Base-by-base conservation (phyloP, 2,329 filamentous ascomycete genomes). In the Paecilomyces sp. region DNA sequence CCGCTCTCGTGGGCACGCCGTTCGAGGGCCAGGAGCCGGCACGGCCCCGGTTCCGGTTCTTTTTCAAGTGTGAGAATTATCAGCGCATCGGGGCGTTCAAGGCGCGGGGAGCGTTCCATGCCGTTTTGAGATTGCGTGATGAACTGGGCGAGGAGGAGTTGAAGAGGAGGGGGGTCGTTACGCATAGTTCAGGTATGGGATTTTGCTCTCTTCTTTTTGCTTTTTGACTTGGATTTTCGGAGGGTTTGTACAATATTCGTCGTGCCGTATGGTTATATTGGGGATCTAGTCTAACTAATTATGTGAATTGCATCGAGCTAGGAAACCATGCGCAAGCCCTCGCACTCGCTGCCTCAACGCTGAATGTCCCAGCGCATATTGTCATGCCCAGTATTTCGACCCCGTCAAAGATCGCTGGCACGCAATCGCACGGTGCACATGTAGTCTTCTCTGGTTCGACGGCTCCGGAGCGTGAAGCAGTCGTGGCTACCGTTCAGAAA, bases 241-340 rank as follows among this genome's bases (percentile, higher is more conserved):
- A 15, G 31, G 1, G 31, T 9, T 33, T 47, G 2, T 47, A 22
- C n/a, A 18, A 22, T 47, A 18, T 18, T 47, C 15, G n/a, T 47
- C 8, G 41, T 11, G 15, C 8, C 18, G 15, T n/a, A 47, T 47
- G 41, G 8, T 33, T 33, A 33, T 33, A 33, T 12, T 31, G 30
- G 11, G 11, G 11, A 11, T 12, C 11, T 33, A 33, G 15, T 6
- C 15, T 47, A 41, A n/a, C 11, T 41, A 18, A 47, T 6, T 7
- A 4, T 4, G 15, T 47, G 13, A 47, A 47, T 47, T 47, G 41
- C 5, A 18, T 47, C n/a, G 41, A 47, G 11, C 47, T 63, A 93
- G 92, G 93, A 61, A 97, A 97, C 77, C 94, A 97, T 72, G 93
- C 93, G 0, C 92, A 96, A 80, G 93, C 94, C 1, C 86, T 97